Evolutionary conservation across 164 flowering plant species (phyloP).

Genomic region (Cinnamomum chago): DNA sequence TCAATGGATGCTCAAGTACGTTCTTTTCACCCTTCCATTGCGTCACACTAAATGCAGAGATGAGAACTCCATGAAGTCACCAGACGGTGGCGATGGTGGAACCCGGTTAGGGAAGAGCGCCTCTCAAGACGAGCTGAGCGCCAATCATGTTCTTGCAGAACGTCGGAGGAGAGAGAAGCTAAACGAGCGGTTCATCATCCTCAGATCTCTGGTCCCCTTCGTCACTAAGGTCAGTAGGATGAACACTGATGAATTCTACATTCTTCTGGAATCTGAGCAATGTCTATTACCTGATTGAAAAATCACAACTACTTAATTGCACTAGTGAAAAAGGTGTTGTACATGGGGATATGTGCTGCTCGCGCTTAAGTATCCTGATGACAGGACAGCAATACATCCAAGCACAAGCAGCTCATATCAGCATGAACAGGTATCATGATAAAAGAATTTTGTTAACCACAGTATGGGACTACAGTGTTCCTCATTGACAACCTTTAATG

Average conservation of each 20-base stretch:
- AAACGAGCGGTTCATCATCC: constrained; percentile 18
- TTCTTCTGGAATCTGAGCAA: too few relatives aligned
- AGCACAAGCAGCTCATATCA: too few relatives aligned
- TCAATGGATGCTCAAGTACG: constrained; percentile 74
- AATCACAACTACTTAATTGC: too few relatives aligned
- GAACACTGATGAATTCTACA: too few relatives aligned
- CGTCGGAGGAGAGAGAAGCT: constrained; percentile 22
- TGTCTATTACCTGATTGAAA: too few relatives aligned
- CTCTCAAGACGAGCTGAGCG: constrained; percentile 32
- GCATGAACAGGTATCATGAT: too few relatives aligned
- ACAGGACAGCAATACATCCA: too few relatives aligned
- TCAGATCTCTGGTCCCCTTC: constrained; percentile 20
- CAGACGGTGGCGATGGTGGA: constrained; percentile 22
- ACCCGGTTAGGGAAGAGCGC: constrained; percentile 29
- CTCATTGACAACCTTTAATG: not conserved
- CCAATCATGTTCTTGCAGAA: constrained; percentile 16
- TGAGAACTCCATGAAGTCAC: constrained; percentile 33
- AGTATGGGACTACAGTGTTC: not conserved
- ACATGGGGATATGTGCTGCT: too few relatives aligned
- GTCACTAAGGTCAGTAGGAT: constrained; percentile 17
- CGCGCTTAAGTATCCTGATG: too few relatives aligned
- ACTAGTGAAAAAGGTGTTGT: too few relatives aligned
- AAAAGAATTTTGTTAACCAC: too few relatives aligned
- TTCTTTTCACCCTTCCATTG: constrained; percentile 66
- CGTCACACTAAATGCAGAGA: constrained; percentile 52